A percentile compares a stretch with the other conserved stretches of the same genome.
phyloP scores from a whole-genome alignment of 139 green algal genomes.

The Microglena sp. region DNA sequence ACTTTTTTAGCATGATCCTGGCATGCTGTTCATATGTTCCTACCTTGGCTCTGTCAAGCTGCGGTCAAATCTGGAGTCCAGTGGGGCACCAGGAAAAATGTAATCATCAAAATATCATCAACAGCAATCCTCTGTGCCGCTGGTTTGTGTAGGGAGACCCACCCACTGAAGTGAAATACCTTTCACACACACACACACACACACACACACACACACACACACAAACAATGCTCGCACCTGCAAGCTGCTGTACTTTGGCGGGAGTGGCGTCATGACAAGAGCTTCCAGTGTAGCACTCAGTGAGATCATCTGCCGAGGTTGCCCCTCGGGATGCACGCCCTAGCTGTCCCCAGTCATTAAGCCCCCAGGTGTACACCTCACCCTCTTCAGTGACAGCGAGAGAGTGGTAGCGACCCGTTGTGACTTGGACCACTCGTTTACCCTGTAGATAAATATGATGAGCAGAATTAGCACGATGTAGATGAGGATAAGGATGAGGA shows the following conservation, averaged over 20 bases:
- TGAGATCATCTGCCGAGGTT: neutral
- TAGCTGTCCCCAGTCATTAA: constrained; percentile 66
- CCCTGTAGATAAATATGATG: constrained; percentile 31
- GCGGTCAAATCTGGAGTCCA: too few relatives aligned
- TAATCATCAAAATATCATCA: too few relatives aligned
- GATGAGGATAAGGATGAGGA: too few relatives aligned
- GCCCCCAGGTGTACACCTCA: constrained; percentile 43
- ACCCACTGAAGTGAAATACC: too few relatives aligned
- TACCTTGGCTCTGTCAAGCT: too few relatives aligned
- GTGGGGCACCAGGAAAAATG: too few relatives aligned
- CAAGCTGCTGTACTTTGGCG: neutral
- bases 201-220: too few relatives aligned
- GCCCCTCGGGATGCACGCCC: constrained; percentile 14
- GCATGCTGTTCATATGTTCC: too few relatives aligned
- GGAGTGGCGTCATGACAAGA: neutral
- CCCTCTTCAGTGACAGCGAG: neutral
- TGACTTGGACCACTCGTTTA: constrained; percentile 11
- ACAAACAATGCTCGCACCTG: neutral
- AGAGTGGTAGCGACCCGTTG: constrained; percentile 35
- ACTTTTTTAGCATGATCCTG: too few relatives aligned
- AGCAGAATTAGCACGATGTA: constrained; percentile 30
- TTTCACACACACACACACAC: too few relatives aligned
- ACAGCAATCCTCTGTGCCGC: too few relatives aligned
- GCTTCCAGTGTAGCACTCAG: neutral
- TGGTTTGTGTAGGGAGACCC: too few relatives aligned